Conservation (phyloP, 208 protist genomes). For the Leptomonas pyrrhocoris region DNA sequence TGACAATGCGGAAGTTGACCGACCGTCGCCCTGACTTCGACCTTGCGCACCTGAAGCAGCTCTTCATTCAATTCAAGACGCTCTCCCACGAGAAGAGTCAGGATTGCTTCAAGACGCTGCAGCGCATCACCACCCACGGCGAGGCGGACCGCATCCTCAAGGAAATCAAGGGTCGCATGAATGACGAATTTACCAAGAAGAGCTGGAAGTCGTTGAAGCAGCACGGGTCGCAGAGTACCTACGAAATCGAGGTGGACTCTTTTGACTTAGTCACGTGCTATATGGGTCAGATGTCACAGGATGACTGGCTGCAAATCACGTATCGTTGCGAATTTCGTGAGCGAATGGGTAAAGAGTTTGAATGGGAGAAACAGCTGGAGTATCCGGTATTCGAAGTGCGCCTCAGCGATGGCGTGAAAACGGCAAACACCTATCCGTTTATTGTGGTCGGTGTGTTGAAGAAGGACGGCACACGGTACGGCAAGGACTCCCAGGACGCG, state of each 20-base stretch:
- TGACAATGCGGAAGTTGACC: conserved; percentile 88
- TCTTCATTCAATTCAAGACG: conserved; percentile 81
- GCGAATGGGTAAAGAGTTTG: conserved; percentile 48
- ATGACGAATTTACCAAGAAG: conserved; percentile 87
- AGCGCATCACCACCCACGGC: conserved; percentile 87
- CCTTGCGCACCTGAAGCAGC: conserved; percentile 56
- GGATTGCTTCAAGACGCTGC: conserved; percentile 70
- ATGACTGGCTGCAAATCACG: conserved; percentile 92
- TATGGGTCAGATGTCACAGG: conserved; percentile 89
- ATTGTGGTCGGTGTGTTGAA: conserved; percentile 87
- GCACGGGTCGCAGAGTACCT: conserved; percentile 58
- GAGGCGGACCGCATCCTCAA: conserved; percentile 84
- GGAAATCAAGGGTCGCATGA: conserved; percentile 78
- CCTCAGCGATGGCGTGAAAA: conserved; percentile 77
- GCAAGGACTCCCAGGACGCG: conserved; percentile 90
- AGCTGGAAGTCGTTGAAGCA: conserved; percentile 88
- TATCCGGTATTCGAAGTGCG: conserved; percentile 91
- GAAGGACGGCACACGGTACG: conserved; percentile 90
- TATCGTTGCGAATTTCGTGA: conserved; percentile 86
- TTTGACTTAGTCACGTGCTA: conserved; percentile 89
- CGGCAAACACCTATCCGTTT: conserved; percentile 78
- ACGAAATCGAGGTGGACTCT: conserved; percentile 85
- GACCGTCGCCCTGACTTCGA: conserved; percentile 89
- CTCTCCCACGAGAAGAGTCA: conserved; percentile 63
- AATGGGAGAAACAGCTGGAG: conserved; percentile 81